A percentile compares a stretch with the other conserved stretches of the same genome.
Evolutionary conservation across 768 basidiomycete genomes (phyloP).

Genomic region (Pisolithus microcarpus): DNA sequence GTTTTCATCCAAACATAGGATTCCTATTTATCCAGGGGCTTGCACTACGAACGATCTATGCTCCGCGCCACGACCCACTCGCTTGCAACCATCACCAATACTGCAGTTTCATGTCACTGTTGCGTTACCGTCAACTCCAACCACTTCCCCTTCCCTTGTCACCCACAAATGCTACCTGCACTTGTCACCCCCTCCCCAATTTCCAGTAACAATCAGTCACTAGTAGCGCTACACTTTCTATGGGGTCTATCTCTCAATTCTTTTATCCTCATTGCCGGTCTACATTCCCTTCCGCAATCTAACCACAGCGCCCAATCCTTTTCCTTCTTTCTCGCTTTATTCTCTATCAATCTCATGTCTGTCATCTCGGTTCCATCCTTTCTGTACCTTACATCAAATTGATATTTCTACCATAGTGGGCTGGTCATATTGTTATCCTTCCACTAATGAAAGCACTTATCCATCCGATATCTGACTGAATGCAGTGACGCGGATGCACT

Average conservation of each 20-base stretch:
- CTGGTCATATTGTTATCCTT: conserved; percentile 56
- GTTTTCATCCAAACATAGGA: conserved; percentile 21
- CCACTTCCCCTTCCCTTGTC: conserved; percentile 7
- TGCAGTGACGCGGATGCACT: neutral
- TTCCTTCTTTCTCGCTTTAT: conserved; percentile 19
- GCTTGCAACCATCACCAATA: conserved; percentile 2
- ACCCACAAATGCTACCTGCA: conserved; percentile 6
- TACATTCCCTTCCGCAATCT: conserved; percentile 7
- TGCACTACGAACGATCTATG: conserved; percentile 22
- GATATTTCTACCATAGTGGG: conserved; percentile 47
- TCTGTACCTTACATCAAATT: conserved; percentile 37
- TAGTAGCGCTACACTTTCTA: neutral
- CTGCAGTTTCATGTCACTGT: neutral
- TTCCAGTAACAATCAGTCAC: neutral
- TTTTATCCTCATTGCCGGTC: conserved; percentile 1
- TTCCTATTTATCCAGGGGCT: conserved; percentile 28
- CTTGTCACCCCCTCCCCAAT: neutral
- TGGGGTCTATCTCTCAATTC: neutral
- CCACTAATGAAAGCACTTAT: conserved; percentile 41
- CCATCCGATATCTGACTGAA: conserved; percentile 22
- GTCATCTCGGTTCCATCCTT: conserved; percentile 13
- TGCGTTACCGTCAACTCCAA: conserved; percentile 8
- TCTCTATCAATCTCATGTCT: conserved; percentile 18
- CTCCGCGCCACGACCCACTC: conserved; percentile 6
- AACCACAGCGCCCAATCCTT: conserved; percentile 11